Evolutionary conservation across 2,329 filamentous ascomycete genomes (phyloP).

Genomic region (Waltergamsia citrina): DNA sequence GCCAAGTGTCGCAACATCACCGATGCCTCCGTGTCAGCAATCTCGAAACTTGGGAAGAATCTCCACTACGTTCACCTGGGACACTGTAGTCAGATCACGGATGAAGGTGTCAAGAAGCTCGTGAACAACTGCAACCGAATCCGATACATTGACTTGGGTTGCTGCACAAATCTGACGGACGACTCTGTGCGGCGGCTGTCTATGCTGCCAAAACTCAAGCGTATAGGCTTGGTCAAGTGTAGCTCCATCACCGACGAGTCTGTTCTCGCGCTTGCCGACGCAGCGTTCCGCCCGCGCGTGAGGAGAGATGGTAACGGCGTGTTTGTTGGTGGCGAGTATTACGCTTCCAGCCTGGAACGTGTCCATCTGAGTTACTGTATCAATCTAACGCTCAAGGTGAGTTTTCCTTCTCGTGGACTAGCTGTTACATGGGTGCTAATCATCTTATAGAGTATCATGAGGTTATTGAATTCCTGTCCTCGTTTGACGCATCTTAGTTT

Average conservation of each 20-base stretch:
- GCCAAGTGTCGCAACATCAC: conserved; percentile 93
- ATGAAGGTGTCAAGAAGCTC: conserved; percentile 74
- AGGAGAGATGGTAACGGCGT: conserved; percentile 38
- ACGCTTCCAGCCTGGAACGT: conserved; percentile 65
- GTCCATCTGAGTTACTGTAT: conserved; percentile 96
- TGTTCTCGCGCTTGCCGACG: conserved; percentile 73
- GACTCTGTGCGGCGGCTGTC: conserved; percentile 77
- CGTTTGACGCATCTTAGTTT: conserved; percentile 89
- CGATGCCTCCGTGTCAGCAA: conserved; percentile 77
- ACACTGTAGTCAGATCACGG: conserved; percentile 86
- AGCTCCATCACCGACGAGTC: conserved; percentile 81
- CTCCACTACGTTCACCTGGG: conserved; percentile 94
- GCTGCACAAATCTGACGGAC: conserved; percentile 83
- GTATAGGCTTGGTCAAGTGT: conserved; percentile 94
- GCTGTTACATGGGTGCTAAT: conserved; percentile 3
- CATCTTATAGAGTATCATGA: conserved; percentile 66
- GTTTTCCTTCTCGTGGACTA: conserved; percentile 15
- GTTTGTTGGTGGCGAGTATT: conserved; percentile 41
- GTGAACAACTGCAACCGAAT: conserved; percentile 87
- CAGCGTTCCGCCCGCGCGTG: conserved; percentile 44
- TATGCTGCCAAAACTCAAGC: conserved; percentile 80
- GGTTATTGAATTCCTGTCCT: conserved; percentile 81
- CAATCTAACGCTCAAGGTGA: conserved; percentile 70
- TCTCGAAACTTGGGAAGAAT: conserved; percentile 86
- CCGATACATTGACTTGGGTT: conserved; percentile 95